Evolutionary conservation across 2,329 filamentous ascomycete species (phyloP).

Genomic region (Didymella lethalis): DNA sequence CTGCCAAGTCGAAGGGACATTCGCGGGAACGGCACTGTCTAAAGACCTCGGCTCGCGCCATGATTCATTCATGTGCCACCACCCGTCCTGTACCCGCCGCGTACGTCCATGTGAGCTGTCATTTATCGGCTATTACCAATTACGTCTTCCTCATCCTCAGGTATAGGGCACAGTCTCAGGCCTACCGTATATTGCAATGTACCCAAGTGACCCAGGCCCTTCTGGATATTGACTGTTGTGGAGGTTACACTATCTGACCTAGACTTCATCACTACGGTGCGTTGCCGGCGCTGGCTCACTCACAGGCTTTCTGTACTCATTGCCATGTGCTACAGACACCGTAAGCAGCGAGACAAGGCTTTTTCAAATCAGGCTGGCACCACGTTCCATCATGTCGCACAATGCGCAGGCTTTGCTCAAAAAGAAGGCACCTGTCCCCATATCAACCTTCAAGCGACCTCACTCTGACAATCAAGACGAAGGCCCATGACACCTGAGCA

Average conservation of each 20-base stretch:
- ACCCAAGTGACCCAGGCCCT: neutral
- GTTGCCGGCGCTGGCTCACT: neutral
- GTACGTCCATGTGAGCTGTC: conserved; percentile 14
- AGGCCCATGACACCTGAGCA: neutral
- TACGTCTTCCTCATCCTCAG: conserved; percentile 4
- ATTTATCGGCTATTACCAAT: conserved; percentile 5
- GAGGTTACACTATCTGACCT: neutral
- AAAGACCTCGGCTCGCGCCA: conserved; percentile 10
- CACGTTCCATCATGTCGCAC: neutral
- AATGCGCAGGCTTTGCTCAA: neutral
- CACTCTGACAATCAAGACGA: neutral
- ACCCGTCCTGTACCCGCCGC: neutral
- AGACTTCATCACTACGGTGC: neutral
- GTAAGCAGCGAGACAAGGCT: neutral
- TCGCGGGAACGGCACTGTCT: neutral
- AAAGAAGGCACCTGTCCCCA: neutral
- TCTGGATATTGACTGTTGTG: neutral
- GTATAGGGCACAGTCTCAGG: neutral
- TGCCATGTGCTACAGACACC: neutral
- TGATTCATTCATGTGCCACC: conserved; percentile 5
- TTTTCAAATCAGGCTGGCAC: neutral
- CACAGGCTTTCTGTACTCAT: neutral
- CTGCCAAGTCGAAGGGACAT: neutral
- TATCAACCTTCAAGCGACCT: neutral
- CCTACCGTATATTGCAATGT: neutral